Base-by-base conservation (phyloP, 2,329 filamentous ascomycete genomes). In the Trichoderma sp. region DNA sequence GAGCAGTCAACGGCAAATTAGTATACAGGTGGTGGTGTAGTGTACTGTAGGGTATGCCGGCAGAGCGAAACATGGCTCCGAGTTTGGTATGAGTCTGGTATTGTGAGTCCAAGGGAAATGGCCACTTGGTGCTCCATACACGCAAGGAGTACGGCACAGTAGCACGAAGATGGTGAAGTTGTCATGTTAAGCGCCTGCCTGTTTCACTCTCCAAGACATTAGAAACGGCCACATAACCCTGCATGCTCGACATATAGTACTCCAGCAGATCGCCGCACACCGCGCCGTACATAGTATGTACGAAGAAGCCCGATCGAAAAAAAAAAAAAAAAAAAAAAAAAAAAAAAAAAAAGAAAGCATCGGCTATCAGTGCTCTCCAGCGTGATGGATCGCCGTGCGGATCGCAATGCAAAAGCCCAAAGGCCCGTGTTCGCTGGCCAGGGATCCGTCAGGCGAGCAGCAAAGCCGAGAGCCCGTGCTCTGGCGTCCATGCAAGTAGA, bases 391-490 rank as follows among this genome's bases (percentile, higher is more conserved):
- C 64, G 64, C 64, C 56, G 52, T 54, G 64, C 64, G 64, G 64
- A 67, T 67, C 64, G 57, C 48, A 67, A 60, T 61, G 54, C 54
- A 63, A 53, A 57, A 59, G 58, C n/a, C n/a, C 35, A 57, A 32
- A 39, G 50, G 34, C 22, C 50, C 37, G 50, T 54, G 61, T 54
- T 54, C 52, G 48, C 50, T 63, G 59, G 59, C 58, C 48, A 37
- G 59, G 59, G 37, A 39, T 39, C 35, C n/a, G 50, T 29, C 8
- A 48, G 27, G 34, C 54, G 54, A 58, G 35, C 58, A 64, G 52
- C 61, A 66, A 50, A 60, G 57, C 64, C 64, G 48, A 60, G 48
- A 60, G 64, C 56, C 64, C 64, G 64, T 67, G 64, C 64, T 67
- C 56, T 34, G 42, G 48, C 45, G 34, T 60, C 57, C 59, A 68